Evolutionary conservation across 257 asterid genomes (phyloP), one percentile per base, ranked within the genome.

Genomic region (Solanum sejunctum): DNA sequence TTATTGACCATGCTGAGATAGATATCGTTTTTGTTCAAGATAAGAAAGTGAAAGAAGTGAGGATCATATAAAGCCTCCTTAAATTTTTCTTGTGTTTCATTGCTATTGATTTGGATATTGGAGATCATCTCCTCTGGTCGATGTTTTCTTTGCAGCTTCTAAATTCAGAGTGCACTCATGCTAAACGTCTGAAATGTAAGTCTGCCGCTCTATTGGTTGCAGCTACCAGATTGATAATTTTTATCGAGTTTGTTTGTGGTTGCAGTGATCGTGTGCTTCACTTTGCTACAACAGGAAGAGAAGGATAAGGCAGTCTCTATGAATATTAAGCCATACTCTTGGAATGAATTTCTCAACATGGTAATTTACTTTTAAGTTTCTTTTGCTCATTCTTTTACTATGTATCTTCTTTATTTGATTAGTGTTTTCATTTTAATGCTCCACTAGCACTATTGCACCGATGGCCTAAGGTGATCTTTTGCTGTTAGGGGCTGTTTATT

Each of bases 221-320:
- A 52, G 28, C 41, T 71, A 61, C 82, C 85, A 12, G 10, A 71
- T 81, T 78, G 82, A 20, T 26, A 7, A 23, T 12, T 16, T 71
- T 87, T 54, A 67, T 86, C 43, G 43, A 88, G 85, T 73, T 83
- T 75, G 11, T 58, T 85, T 85, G 56, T 88, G 78, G 64, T 84
- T 89, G 90, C 92, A 96, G 99, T 91, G 89, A 72, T 96, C 67
- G 93, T 96, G 84, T 91, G 96, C 92, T 95, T 96, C 93, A 91
- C 92, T 87, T 93, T 96, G 21, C 28, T 95, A 64, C 86, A 91
- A 11, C 91, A 91, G 89, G 93, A 89, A 51, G 93, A 93, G 85
- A 80, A 85, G 89, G 92, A 90, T 10, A 88, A 70, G 85, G 92
- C 94, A n/a, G 88, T 89, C 20, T 57, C 90, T 71, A 83, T 88